phyloP scores from a whole-genome alignment of 2,329 filamentous ascomycete species.

The Sporothrix brasiliensis region DNA sequence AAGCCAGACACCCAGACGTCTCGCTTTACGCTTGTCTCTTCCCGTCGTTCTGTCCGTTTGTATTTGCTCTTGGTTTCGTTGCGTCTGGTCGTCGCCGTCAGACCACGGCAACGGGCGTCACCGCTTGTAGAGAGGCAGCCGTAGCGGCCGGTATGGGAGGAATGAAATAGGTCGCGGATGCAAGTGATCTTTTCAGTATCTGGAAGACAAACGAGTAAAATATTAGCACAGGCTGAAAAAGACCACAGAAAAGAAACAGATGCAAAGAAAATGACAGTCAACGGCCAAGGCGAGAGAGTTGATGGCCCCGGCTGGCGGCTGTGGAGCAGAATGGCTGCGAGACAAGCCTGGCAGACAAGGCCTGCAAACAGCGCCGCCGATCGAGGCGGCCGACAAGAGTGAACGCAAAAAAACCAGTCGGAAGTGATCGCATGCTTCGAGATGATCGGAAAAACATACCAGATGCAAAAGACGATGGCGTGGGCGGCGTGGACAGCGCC shows the following conservation, averaged over 20 bases:
- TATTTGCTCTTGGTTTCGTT: slow-evolving; percentile 13
- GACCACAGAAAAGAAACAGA: slow-evolving; percentile 2
- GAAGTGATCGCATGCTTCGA: slow-evolving; percentile 33
- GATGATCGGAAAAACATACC: slow-evolving; percentile 34
- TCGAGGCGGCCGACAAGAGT: slow-evolving; percentile 4
- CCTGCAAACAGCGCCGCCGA: slow-evolving; percentile 26
- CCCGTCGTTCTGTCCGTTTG: slow-evolving; percentile 14
- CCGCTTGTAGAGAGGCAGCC: slow-evolving; percentile 23
- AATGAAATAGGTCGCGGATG: slow-evolving; percentile 8
- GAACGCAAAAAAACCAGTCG: slow-evolving; percentile 29
- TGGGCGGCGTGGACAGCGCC: slow-evolving; percentile 26
- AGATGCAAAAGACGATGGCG: slow-evolving; percentile 31
- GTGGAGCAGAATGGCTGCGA: slow-evolving; percentile 21
- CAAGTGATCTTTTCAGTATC: neutral
- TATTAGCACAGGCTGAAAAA: neutral
- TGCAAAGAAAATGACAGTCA: neutral
- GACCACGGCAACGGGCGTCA: slow-evolving; percentile 27
- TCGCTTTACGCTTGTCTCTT: neutral
- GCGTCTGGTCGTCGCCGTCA: slow-evolving; percentile 22
- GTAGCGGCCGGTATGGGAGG: slow-evolving; percentile 25
- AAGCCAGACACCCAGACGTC: slow-evolving; percentile 17
- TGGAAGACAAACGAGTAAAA: neutral
- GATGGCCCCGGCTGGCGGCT: slow-evolving; percentile 20
- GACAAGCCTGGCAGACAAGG: slow-evolving; percentile 4
- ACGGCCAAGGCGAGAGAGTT: neutral